Evolutionary conservation across 352 stramenopile genomes (phyloP).

Genomic region (Phytophthora chlamydospora): DNA sequence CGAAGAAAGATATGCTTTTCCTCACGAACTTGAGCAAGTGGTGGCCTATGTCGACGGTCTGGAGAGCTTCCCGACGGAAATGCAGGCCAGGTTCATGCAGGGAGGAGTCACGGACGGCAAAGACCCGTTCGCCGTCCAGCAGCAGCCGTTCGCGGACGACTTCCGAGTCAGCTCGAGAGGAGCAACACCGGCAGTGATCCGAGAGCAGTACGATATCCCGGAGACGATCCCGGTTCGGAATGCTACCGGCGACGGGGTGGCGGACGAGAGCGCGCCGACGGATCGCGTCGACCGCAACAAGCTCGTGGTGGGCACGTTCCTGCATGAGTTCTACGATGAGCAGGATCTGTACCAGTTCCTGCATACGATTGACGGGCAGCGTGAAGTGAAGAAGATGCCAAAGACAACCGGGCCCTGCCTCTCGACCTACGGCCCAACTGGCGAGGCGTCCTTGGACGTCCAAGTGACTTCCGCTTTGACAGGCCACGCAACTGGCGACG

Average conservation of each 20-base stretch:
- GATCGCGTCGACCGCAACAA: constrained; percentile 42
- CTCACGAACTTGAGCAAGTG: constrained; percentile 38
- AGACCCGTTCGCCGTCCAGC: constrained; percentile 45
- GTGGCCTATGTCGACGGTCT: constrained; percentile 72
- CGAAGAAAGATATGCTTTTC: constrained; percentile 41
- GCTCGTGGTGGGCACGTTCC: constrained; percentile 71
- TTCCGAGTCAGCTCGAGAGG: constrained; percentile 26
- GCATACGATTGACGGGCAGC: constrained; percentile 15
- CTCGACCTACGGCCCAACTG: constrained; percentile 40
- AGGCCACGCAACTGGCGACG: constrained; percentile 37
- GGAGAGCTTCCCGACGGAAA: constrained; percentile 74
- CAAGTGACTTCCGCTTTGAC: constrained; percentile 62
- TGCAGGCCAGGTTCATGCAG: constrained; percentile 59
- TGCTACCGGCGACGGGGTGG: constrained; percentile 6
- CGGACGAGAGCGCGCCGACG: constrained; percentile 17
- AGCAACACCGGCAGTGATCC: constrained; percentile 53
- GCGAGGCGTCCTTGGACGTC: constrained; percentile 75
- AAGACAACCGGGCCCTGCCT: constrained; percentile 50
- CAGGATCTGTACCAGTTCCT: constrained; percentile 60
- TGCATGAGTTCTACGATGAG: constrained; percentile 75
- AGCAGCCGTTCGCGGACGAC: constrained; percentile 19
- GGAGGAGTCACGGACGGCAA: constrained; percentile 24
- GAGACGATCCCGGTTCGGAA: constrained; percentile 9
- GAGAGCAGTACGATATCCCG: constrained; percentile 67
- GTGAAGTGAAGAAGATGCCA: constrained; percentile 24